phyloP scores from a whole-genome alignment of 352 stramenopile genomes.

The Pythium folliculosum region DNA sequence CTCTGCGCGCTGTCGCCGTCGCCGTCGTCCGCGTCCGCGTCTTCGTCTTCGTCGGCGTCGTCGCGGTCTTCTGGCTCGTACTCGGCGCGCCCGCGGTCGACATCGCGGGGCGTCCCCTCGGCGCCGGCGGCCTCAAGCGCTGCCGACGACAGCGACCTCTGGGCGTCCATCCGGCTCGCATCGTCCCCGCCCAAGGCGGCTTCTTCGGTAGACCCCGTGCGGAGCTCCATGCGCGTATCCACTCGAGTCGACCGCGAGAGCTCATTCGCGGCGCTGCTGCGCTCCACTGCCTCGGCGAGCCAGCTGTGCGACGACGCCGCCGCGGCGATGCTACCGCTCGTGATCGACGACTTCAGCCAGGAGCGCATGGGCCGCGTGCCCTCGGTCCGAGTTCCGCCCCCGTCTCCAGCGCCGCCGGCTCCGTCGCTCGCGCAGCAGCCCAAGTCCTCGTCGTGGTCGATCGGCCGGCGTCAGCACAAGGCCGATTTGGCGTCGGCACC shows the following conservation, averaged over 20 bases:
- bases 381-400: background rate
- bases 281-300: background rate
- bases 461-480: background rate
- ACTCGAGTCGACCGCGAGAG: slow-evolving; percentile 3
- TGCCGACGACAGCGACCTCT: slow-evolving; percentile 18
- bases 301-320: background rate
- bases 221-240: background rate
- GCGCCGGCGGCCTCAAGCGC: background rate
- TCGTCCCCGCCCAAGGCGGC: slow-evolving; percentile 5
- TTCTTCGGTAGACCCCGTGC: background rate
- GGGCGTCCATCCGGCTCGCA: slow-evolving; percentile 25
- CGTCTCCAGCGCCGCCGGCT: background rate
- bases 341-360: slow-evolving; percentile 27
- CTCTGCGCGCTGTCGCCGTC: slow-evolving; percentile 17
- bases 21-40: slow-evolving; percentile 11
- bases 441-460: slow-evolving; percentile 6
- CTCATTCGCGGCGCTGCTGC: background rate
- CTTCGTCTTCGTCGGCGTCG: slow-evolving; percentile 2
- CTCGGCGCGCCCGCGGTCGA: too few species aligned
- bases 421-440: background rate
- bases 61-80: slow-evolving; percentile 2
- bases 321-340: slow-evolving; percentile 13
- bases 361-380: slow-evolving; percentile 18
- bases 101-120: background rate
- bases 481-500: background rate